Base-by-base conservation (phyloP, 2,329 filamentous ascomycete species). In the Dactylella cylindrospora region DNA sequence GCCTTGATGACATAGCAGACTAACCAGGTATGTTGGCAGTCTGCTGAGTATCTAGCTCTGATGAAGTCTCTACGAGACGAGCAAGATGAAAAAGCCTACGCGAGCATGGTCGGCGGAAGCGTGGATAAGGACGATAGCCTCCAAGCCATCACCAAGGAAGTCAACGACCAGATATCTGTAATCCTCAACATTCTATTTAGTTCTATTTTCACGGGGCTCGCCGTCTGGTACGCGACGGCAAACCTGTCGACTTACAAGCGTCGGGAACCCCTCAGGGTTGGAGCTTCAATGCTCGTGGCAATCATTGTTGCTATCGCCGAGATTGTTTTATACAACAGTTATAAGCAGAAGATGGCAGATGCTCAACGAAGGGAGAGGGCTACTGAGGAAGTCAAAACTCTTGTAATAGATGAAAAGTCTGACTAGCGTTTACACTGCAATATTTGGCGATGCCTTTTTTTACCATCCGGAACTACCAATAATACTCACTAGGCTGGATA, bases 171-270 rank as follows among this genome's bases (percentile, higher is more conserved):
- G 13, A 44, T 54, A 13, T 62, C 57, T 9, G 57, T 62, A 5
- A 54, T 62, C 9, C 36, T 62, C 19, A 62, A 62, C 22, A 25
- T 62, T 13, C 20, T 62, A 1, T 62, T 62, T 19, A 62, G 57
- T 20, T 47, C 57, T 6, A 19, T 54, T 23, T 62, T 62, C 31
- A 54, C 50, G 15, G 57, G 57, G 3, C 22, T 62, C 5, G 57
- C 57, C 1, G 38, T 62, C 25, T 62, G 57, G 57, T 62, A 54
- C 32, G 57, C 57, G 15, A 62, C 57, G 3, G 43, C 49, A 35
- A 54, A 54, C n/a, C 40, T 62, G n/a, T 41, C 49, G 3, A 50
- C 36, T 4, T 62, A 62, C 12, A 49, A 23, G 19, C 50, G 38
- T 10, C 35, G 41, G 15, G 41, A 62, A 20, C 26, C 57, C 13